Evolutionary conservation across 2,329 filamentous ascomycete species (phyloP).

Genomic region (Corinectria fuckeliana): DNA sequence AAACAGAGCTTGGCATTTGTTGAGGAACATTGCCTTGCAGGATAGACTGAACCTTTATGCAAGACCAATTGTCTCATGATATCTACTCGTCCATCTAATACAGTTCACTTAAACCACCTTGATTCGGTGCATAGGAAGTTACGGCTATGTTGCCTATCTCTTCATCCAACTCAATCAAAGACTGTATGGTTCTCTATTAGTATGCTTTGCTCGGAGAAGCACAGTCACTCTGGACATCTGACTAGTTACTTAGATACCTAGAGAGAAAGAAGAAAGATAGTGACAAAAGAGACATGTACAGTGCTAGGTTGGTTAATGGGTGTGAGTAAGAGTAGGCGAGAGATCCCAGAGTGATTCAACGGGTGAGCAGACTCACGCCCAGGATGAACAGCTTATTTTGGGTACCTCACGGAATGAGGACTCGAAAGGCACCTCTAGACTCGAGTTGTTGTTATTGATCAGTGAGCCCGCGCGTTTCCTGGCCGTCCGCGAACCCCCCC

Average conservation of each 20-base stretch:
- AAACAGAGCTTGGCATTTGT: not conserved
- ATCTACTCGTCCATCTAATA: no score
- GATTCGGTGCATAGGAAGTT: no score
- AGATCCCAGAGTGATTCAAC: not conserved
- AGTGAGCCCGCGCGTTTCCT: conserved; percentile 37
- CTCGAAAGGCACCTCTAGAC: not conserved
- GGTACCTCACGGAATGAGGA: not conserved
- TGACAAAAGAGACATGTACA: not conserved
- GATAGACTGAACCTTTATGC: not conserved
- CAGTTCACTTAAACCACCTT: no score
- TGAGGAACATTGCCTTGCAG: not conserved
- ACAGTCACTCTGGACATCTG: no score
- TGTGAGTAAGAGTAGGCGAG: not conserved
- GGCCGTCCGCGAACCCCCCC: conserved; percentile 35
- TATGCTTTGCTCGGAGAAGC: no score
- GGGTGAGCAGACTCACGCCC: not conserved
- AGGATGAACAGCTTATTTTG: conserved; percentile 12
- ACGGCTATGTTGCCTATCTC: no score
- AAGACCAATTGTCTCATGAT: no score
- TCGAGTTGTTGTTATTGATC: conserved; percentile 38
- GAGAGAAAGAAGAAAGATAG: not conserved
- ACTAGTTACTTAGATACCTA: no score
- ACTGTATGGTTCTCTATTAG: no score
- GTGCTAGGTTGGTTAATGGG: no score
- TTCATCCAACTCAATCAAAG: no score